Evolutionary conservation across 805 yeast genomes (phyloP).

Genomic region (Ogataea philodendri): DNA sequence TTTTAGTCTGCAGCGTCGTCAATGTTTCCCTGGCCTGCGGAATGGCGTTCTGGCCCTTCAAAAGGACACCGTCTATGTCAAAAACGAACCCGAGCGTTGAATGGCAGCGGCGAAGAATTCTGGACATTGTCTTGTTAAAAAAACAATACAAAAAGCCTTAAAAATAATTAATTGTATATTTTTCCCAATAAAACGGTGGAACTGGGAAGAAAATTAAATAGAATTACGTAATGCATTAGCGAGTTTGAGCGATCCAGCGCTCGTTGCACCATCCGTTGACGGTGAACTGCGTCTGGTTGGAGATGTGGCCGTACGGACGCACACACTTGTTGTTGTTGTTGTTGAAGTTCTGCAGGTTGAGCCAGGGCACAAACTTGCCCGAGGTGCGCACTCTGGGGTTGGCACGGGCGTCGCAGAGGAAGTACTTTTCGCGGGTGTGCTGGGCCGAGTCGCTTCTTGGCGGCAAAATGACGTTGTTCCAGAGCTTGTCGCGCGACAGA

Average conservation of each 20-base stretch:
- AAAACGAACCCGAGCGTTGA: slow-evolving; percentile 33
- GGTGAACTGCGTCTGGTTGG: slow-evolving; percentile 41
- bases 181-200: too few relatives aligned
- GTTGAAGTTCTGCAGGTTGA: slow-evolving; percentile 22
- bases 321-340: slow-evolving; percentile 19
- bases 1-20: slow-evolving; percentile 41
- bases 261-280: slow-evolving; percentile 50
- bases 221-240: slow-evolving; percentile 6
- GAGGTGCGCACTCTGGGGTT: slow-evolving; percentile 25
- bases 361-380: slow-evolving; percentile 32
- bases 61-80: slow-evolving; percentile 80
- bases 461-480: slow-evolving; percentile 51
- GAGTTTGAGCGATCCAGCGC: slow-evolving; percentile 38
- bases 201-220: background rate
- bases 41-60: slow-evolving; percentile 70
- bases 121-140: too few relatives aligned
- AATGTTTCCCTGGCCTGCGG: slow-evolving; percentile 60
- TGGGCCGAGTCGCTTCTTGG: slow-evolving; percentile 43
- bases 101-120: slow-evolving; percentile 4
- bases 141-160: too few relatives aligned
- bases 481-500: slow-evolving; percentile 47
- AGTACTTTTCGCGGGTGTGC: slow-evolving; percentile 12
- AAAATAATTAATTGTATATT: too few relatives aligned
- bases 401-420: slow-evolving; percentile 10
- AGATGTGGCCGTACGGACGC: slow-evolving; percentile 29